Evolutionary conservation across 2,329 filamentous ascomycete species (phyloP).

Genomic region (Diaporthe sp.): DNA sequence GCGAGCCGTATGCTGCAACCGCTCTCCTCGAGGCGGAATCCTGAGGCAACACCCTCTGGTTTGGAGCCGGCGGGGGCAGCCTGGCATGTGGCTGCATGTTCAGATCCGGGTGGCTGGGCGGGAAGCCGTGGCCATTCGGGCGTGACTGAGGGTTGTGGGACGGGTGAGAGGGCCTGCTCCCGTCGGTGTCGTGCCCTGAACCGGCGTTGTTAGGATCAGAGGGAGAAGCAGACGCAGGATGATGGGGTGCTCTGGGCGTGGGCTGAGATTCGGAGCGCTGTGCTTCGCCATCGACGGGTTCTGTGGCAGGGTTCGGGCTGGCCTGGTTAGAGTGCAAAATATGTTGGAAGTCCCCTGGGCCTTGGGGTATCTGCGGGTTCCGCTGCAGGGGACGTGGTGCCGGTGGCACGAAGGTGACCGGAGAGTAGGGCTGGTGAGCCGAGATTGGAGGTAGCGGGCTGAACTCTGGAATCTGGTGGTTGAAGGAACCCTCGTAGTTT

Average conservation of each 20-base stretch:
- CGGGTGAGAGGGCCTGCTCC: constrained; percentile 2
- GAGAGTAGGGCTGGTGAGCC: constrained; percentile 27
- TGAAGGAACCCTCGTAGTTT: constrained; percentile 18
- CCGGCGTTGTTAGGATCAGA: constrained; percentile 3
- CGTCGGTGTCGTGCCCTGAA: constrained; percentile 17
- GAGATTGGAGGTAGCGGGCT: constrained; percentile 26
- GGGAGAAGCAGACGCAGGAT: not conserved
- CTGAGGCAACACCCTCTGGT: not conserved
- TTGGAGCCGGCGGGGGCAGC: constrained; percentile 14
- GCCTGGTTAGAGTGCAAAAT: constrained; percentile 31
- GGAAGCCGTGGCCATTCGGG: not conserved
- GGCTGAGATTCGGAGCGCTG: constrained; percentile 4
- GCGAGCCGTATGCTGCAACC: not conserved
- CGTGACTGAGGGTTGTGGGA: constrained; percentile 2
- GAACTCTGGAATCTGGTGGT: constrained; percentile 29
- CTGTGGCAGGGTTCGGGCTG: constrained; percentile 1
- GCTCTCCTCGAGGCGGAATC: constrained; percentile 18
- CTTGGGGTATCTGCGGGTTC: constrained; percentile 21
- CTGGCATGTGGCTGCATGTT: constrained; percentile 28
- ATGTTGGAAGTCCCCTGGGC: constrained; percentile 32
- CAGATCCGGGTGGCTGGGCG: not conserved
- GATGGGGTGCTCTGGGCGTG: not conserved
- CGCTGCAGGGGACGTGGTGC: constrained; percentile 15
- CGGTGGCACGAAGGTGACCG: constrained; percentile 17
- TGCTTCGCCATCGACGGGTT: not conserved